Conservation (phyloP, 2,329 filamentous ascomycete genomes). For the Fusarium domesticum region DNA sequence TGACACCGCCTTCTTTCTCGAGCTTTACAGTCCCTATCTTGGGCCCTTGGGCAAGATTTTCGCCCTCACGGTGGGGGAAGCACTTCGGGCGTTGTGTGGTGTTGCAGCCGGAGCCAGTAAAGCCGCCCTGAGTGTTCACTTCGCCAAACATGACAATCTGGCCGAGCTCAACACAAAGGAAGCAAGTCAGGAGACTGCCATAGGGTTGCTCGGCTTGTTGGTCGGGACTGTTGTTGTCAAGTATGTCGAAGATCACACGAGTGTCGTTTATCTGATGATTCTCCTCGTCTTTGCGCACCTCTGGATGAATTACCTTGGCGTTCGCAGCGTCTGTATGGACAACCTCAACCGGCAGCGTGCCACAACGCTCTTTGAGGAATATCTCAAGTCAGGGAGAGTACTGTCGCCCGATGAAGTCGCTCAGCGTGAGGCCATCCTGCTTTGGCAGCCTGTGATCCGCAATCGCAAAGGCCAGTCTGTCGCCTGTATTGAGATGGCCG, state of each 20-base stretch:
- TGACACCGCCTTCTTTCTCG: conserved; percentile 80
- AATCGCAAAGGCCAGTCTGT: conserved; percentile 29
- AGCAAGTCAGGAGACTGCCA: conserved; percentile 90
- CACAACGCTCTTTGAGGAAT: conserved; percentile 67
- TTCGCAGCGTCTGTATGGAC: conserved; percentile 77
- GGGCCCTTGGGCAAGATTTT: conserved; percentile 50
- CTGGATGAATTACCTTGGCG: conserved; percentile 80
- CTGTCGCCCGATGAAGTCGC: conserved; percentile 66
- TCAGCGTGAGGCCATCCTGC: conserved; percentile 60
- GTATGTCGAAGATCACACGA: conserved; percentile 63
- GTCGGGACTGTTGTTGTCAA: conserved; percentile 79
- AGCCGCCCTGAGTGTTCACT: conserved; percentile 86
- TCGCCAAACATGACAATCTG: conserved; percentile 81
- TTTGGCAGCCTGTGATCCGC: conserved; percentile 35
- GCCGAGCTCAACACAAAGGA: conserved; percentile 95
- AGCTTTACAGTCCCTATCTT: conserved; percentile 74
- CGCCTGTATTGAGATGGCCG: conserved; percentile 41
- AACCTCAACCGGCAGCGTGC: conserved; percentile 84
- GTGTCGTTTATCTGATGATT: conserved; percentile 73
- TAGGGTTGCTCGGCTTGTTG: conserved; percentile 84
- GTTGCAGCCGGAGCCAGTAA: conserved; percentile 89
- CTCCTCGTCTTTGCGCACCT: conserved; percentile 73
- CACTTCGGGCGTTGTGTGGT: conserved; percentile 68
- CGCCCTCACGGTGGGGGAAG: conserved; percentile 49
- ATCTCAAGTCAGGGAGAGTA: conserved; percentile 48